phyloP scores from a whole-genome alignment of 495 filamentous ascomycete species.

The Physcia stellaris region DNA sequence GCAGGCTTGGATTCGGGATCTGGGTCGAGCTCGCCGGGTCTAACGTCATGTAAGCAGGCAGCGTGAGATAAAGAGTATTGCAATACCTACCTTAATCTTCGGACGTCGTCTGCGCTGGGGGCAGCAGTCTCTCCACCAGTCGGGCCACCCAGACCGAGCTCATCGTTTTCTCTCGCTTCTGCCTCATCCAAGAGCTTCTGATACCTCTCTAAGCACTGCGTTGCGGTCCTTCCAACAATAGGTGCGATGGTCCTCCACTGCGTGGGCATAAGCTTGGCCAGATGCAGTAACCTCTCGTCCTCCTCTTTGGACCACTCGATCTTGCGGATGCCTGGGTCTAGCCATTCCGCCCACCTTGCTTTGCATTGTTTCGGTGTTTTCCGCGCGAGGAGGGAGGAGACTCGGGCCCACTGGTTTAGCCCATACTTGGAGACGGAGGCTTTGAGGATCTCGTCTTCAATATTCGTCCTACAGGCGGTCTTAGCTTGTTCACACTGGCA shows the following conservation, averaged over 20 bases:
- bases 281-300: conserved; percentile 89
- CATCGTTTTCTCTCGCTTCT: conserved; percentile 72
- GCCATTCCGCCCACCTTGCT: conserved; percentile 95
- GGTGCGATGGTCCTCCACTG: conserved; percentile 98
- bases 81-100: conserved; percentile 48
- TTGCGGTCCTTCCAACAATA: conserved; percentile 90
- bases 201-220: conserved; percentile 92
- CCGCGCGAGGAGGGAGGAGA: conserved; percentile 89
- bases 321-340: conserved; percentile 93
- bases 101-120: conserved; percentile 86
- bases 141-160: conserved; percentile 76
- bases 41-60: conserved; percentile 9
- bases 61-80: neutral
- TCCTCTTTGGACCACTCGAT: conserved; percentile 98
- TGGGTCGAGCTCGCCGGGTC: conserved; percentile 86
- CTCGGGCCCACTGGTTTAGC: conserved; percentile 97
- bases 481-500: conserved; percentile 18
- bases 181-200: conserved; percentile 94
- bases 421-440: conserved; percentile 93
- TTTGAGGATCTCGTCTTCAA: conserved; percentile 93
- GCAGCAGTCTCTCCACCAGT: conserved; percentile 77
- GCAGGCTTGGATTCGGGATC: conserved; percentile 95
- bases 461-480: conserved; percentile 40
- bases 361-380: conserved; percentile 99
- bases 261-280: conserved; percentile 97